Evolutionary conservation across 78 protist species (phyloP), one percentile per base, ranked within the genome.

Genomic region (Emiliania huxleyi): DNA sequence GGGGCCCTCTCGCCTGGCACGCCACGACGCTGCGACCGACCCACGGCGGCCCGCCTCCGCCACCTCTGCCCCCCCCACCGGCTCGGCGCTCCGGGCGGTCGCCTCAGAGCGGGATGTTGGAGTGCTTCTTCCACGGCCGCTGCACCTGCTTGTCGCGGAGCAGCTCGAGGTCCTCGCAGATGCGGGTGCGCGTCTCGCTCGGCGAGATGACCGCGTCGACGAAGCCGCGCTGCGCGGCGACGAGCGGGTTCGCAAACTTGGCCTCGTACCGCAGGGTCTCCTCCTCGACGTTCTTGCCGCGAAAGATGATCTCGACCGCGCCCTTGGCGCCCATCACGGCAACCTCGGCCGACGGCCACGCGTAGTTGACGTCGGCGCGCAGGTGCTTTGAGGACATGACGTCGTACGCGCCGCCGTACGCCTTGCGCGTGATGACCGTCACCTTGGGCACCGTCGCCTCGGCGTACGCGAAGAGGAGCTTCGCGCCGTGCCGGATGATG

Each of bases 291-390:
- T 94, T 92, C 62, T 96, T 37, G 56, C 96, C 96, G 18, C 98
- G 90, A 96, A 96, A 98, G 85, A 98, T 95, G 95, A 99, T 98
- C 87, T 97, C 96, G 42, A 96, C 98, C 0, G 99, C 99, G 48
- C 99, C 99, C 94, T 98, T 96, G 15, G 99, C 98, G 11, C 99
- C 99, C 99, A 98, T 98, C 40, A 98, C 99, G 26, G 99, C 99
- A 23, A 99, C 95, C 92, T 99, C 99, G 56, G 99, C 98, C n/a
- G 96, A 94, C 52, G 99, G 99, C 99, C 99, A 99, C 1, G 99
- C 98, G 95, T 98, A 98, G 95, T 98, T 98, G 49, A 43, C n/a
- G 92, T 99, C 99, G 62, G 77, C 90, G 45, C 99, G 96, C 33
- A 98, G 94, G 85, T 98, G 99, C 97, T 98, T 98, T 4, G 98